Evolutionary conservation across 2,329 filamentous ascomycete species (phyloP).

Genomic region (Beauveria pseudobassiana): DNA sequence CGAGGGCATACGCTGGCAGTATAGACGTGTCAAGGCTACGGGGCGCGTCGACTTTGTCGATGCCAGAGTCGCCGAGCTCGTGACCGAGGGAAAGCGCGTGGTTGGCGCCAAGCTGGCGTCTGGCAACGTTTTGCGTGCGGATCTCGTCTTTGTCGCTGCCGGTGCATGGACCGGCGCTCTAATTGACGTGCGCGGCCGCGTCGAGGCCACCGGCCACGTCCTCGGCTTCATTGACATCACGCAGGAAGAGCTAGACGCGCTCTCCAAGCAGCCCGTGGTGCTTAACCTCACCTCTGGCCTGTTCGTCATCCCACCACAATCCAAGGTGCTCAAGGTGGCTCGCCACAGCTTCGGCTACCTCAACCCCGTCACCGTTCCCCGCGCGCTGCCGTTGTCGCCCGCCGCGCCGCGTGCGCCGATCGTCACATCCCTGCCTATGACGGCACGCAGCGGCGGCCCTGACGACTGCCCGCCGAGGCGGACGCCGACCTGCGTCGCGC

Average conservation of each 20-base stretch:
- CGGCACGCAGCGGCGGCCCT: slow-evolving; percentile 30
- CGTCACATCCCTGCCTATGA: slow-evolving; percentile 29
- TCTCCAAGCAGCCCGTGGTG: slow-evolving; percentile 62
- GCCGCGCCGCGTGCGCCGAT: slow-evolving; percentile 22
- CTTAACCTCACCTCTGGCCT: slow-evolving; percentile 64
- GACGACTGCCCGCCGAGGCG: slow-evolving; percentile 52
- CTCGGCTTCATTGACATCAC: slow-evolving; percentile 72
- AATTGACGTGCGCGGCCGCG: slow-evolving; percentile 68
- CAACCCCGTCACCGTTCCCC: slow-evolving; percentile 37
- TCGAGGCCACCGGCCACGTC: slow-evolving; percentile 73
- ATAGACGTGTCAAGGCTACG: slow-evolving; percentile 44
- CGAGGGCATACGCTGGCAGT: slow-evolving; percentile 58
- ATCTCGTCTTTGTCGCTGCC: slow-evolving; percentile 71
- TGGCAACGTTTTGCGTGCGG: slow-evolving; percentile 42
- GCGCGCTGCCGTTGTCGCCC: slow-evolving; percentile 25
- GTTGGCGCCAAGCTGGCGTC: slow-evolving; percentile 43
- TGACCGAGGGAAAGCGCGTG: slow-evolving; percentile 32
- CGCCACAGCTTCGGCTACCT: slow-evolving; percentile 63
- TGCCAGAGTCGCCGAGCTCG: slow-evolving; percentile 38
- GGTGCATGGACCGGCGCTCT: slow-evolving; percentile 81
- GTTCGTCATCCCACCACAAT: slow-evolving; percentile 64
- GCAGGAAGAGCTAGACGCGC: slow-evolving; percentile 56
- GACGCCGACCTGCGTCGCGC: slow-evolving; percentile 53
- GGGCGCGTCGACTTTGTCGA: slow-evolving; percentile 49
- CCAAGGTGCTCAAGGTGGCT: slow-evolving; percentile 59